Base-by-base conservation (phyloP, 495 filamentous ascomycete species). In the Hypoxylon cercidicola region DNA sequence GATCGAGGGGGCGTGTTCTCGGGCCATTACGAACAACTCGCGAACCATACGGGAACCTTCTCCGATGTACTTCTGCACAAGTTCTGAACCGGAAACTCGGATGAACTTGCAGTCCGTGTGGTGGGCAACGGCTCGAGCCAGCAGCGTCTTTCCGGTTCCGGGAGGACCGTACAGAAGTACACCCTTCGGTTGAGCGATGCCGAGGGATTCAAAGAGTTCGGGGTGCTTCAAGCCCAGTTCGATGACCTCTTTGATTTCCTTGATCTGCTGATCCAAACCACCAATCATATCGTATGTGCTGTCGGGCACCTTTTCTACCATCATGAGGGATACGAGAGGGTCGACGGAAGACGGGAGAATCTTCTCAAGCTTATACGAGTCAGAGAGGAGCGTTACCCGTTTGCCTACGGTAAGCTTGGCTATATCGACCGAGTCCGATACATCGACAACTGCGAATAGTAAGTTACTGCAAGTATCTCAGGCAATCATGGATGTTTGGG, bases 201-300 rank as follows among this genome's bases (percentile, higher is more conserved):
- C 95, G 59, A 99, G 88, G 21, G 93, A 97, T 81, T 99, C 95
- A 79, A 99, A 99, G 48, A 99, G 85, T 78, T 99, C 95, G 2
- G 95, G 95, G 74, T 99, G 95, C 81, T 98, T 97, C 57, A 99
- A 85, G 54, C 95, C 95, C 30, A 99, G 90, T 81, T 99, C 95
- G 76, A 99, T 98, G 54, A 99, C 95, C 76, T 99, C 95, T 81
- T 99, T 99, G 82, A 99, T 99, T 78, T 99, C 96, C 82, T 99
- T 98, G 81, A 99, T 98, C 73, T 99, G 95, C 74, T 99, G 96
- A 69, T 98, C 96, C 45, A 99, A 83, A 61, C 95, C 95, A 76
- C 95, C 95, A 71, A 99, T 99, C 95, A 99, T 99, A 80, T 99
- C 95, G 82, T 99, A 99, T 73, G 95, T 99, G 81, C 93, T 97